Evolutionary conservation across 2,329 filamentous ascomycete species (phyloP).

Genomic region (Pseudogymnoascus pannorum): DNA sequence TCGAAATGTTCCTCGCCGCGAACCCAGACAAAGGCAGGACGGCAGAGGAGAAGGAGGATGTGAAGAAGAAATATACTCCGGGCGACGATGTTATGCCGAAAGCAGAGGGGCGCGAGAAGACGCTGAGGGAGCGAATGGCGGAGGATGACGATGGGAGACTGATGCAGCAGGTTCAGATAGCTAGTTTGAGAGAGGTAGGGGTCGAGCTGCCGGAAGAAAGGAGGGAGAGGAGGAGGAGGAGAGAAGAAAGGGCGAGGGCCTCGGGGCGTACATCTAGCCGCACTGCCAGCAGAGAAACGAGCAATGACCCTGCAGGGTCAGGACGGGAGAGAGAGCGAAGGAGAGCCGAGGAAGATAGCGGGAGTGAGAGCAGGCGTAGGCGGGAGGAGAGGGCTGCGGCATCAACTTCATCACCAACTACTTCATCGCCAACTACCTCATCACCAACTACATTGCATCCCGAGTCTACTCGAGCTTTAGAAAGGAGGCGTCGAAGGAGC

Average conservation of each 20-base stretch:
- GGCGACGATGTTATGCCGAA: conserved; percentile 74
- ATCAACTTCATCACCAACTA: background rate
- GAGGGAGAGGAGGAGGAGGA: conserved; percentile 26
- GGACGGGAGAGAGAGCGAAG: conserved; percentile 15
- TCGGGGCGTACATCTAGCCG: conserved; percentile 28
- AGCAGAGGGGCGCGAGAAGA: conserved; percentile 43
- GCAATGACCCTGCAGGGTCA: conserved; percentile 21
- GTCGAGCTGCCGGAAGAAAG: conserved; percentile 32
- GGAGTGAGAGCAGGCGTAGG: conserved; percentile 21
- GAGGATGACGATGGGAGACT: conserved; percentile 63
- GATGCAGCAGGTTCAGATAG: conserved; percentile 61
- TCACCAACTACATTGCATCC: conserved; percentile 19
- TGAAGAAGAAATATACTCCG: conserved; percentile 67
- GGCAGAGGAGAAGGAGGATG: conserved; percentile 66
- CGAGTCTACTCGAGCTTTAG: conserved; percentile 24
- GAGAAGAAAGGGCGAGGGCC: conserved; percentile 21
- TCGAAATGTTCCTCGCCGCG: conserved; percentile 79
- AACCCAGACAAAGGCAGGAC: conserved; percentile 70
- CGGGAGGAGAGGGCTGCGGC: conserved; percentile 19
- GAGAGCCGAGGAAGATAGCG: conserved; percentile 8
- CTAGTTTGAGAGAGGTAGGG: conserved; percentile 65
- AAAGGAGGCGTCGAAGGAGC: conserved; percentile 21
- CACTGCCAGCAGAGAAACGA: conserved; percentile 26
- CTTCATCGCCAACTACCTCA: background rate
- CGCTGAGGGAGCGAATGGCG: conserved; percentile 43